Base-by-base conservation (phyloP, 2,329 filamentous ascomycete genomes). In the Plectosphaerella sp. region DNA sequence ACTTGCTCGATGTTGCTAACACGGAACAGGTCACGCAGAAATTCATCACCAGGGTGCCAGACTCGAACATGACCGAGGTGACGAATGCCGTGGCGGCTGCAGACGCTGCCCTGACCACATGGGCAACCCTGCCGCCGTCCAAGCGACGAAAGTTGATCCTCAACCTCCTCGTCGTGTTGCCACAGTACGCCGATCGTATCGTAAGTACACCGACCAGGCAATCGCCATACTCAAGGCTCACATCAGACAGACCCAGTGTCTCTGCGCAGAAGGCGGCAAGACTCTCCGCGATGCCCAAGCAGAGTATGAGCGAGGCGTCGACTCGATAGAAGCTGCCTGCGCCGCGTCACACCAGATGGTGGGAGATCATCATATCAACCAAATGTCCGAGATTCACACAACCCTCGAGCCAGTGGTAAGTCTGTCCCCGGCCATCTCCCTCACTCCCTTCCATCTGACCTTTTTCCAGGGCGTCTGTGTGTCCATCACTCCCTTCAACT, bases 401-500 rank as follows among this genome's bases (percentile, higher is more conserved):
- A 89, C 89, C 65, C 77, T 78, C 59, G 86, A 89, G 73, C 84
- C 86, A 54, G 70, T 89, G 60, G 85, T 84, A 49, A 79, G 89
- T 24, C 81, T 86, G 3, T 3, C 22, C 22, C n/a, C n/a, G n/a
- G 22, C 5, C 22, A 22, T 22, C 22, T 22, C 84, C 86, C 49
- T 84, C 85, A 28, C 89, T 89, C 54, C 89, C 86, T 73, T 85
- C 86, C 2, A 89, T 89, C 66, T 89, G 82, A 85, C 65, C 61
- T 80, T 68, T 45, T 12, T 18, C 41, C 59, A 74, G 87, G 88
- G 88, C 70, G 87, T 91, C 54, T 91, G 89, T 69, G 90, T 86
- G 64, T 89, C 94, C 71, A 92, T 93, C 66, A 93, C 94, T 63
- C 89, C 89, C 56, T 92, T 89, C 88, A 93, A 93, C 77, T 93